Base-by-base conservation (phyloP, 345 rosid species). In the Cardamine resedifolia region DNA sequence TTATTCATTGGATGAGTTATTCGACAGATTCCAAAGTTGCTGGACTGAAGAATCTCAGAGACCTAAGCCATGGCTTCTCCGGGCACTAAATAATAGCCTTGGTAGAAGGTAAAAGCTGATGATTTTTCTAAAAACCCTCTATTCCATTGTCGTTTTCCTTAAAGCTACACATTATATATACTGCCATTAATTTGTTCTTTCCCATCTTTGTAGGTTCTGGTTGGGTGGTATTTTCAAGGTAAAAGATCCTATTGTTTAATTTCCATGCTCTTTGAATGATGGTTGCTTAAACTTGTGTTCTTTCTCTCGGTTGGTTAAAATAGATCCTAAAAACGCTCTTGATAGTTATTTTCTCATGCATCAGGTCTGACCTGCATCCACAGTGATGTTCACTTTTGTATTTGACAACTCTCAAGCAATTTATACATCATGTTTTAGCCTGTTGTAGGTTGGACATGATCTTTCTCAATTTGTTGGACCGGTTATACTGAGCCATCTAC, bases 381-480 rank as follows among this genome's bases (percentile, higher is more conserved):
- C 64, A 47, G 23, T 60, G 38, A 59, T 73, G 15, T 72, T 78
- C 48, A 64, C 4, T 64, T 75, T 3, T 64, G 59, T 70, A 47
- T 52, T 56, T 76, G 10, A 45, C 12, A 75, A 67, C 66, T 70
- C 52, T 71, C 53, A 45, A 27, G 43, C 24, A 34, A 47, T 78
- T 78, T 66, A 80, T 30, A 8, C 33, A 30, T 5, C 6, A 6
- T 68, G n/a, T n/a, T n/a, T n/a, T n/a, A n/a, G n/a, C n/a, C n/a
- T 75, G 38, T 51, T 85, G 86, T 78, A 94, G 99, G 79, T 95
- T 61, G 91, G 88, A 58, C 71, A 57, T 67, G 97, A 89, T 82
- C 88, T 88, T 73, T 90, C 91, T 78, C 96, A 89, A 66, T 90
- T 91, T 79, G 88, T 79, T 56, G 97, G 97, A 74, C 99, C 99